Conservation (phyloP, 495 filamentous ascomycete genomes). For the Annulohypoxylon bovei region DNA sequence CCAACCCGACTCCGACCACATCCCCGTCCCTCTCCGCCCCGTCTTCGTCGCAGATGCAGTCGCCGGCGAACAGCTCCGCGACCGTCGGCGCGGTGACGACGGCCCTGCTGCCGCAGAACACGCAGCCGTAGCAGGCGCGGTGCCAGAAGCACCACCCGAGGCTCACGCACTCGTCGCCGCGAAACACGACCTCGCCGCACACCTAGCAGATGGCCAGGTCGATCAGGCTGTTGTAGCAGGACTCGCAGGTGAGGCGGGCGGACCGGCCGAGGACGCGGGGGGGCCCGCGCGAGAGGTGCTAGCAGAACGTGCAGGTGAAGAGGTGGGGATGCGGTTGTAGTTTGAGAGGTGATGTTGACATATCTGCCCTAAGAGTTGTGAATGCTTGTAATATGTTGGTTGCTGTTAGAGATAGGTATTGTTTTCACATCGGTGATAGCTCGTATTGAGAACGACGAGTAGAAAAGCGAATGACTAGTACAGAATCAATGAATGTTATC, state of each 20-base stretch:
- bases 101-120: slow-evolving; percentile 51
- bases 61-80: slow-evolving; percentile 26
- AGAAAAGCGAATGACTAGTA: background rate
- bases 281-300: slow-evolving; percentile 40
- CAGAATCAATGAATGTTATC: background rate
- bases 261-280: slow-evolving; percentile 45
- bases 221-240: slow-evolving; percentile 52
- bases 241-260: slow-evolving; percentile 52
- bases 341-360: background rate
- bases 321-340: slow-evolving; percentile 13
- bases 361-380: background rate
- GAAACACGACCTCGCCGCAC: slow-evolving; percentile 57
- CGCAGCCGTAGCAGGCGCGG: slow-evolving; percentile 57
- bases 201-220: slow-evolving; percentile 60
- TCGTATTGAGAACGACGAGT: background rate
- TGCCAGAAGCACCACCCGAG: slow-evolving; percentile 64
- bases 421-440: background rate
- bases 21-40: background rate
- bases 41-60: slow-evolving; percentile 12
- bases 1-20: background rate
- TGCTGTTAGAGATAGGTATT: background rate
- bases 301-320: slow-evolving; percentile 63
- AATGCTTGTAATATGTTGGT: background rate
- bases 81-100: slow-evolving; percentile 25
- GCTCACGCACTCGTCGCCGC: slow-evolving; percentile 57